Evolutionary conservation across 179 eudicot species (phyloP).

Genomic region (Drosera spatulata): DNA sequence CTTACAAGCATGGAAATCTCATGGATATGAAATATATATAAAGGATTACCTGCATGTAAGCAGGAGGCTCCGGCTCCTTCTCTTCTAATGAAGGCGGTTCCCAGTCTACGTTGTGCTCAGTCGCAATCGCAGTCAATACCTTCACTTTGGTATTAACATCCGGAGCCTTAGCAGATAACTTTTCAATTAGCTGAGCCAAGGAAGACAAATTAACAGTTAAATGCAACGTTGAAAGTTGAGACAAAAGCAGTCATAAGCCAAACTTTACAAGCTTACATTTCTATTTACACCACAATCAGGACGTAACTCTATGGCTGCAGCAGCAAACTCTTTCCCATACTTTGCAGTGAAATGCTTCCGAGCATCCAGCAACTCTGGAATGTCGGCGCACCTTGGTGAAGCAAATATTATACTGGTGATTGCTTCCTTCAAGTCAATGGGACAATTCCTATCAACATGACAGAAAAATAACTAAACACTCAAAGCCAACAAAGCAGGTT

Average conservation of each 20-base stretch:
- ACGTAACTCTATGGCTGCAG: constrained; percentile 72
- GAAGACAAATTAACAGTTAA: constrained; percentile 9
- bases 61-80: constrained; percentile 33
- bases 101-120: constrained; percentile 79
- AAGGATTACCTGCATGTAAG: constrained; percentile 39
- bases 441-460: constrained; percentile 51
- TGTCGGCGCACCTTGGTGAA: constrained; percentile 88
- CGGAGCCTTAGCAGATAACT: constrained; percentile 74
- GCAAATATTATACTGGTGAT: constrained; percentile 80
- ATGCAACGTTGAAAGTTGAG: neutral
- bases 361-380: constrained; percentile 71
- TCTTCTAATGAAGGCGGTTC: constrained; percentile 61
- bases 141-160: constrained; percentile 77
- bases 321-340: constrained; percentile 79
- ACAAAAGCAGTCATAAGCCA: neutral
- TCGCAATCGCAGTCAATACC: constrained; percentile 72
- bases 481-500: neutral
- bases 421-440: constrained; percentile 93
- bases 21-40: too few relatives aligned
- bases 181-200: constrained; percentile 70
- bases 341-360: constrained; percentile 73
- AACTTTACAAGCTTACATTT: constrained; percentile 34
- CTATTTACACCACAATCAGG: constrained; percentile 86
- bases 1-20: too few relatives aligned
- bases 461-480: neutral